Percentiles rank a stretch among this genome's conserved stretches.
Conservation (phyloP, 768 basidiomycete species). For the Wakefieldia striispora region DNA sequence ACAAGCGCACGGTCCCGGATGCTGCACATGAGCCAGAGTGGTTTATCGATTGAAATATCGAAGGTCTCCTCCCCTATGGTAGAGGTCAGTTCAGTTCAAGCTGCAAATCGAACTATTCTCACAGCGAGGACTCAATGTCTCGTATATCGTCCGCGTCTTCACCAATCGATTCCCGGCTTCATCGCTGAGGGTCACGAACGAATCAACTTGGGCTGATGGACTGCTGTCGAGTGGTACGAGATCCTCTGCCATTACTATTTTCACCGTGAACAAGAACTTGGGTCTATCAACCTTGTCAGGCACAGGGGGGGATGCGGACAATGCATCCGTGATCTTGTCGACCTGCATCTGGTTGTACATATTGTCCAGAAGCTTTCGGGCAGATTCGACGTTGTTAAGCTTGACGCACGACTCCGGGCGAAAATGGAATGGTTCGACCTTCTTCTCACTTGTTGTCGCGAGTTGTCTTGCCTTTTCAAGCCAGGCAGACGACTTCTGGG, state of each 20-base stretch:
- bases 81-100: constrained; percentile 5
- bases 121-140: constrained; percentile 89
- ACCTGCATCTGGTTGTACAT: constrained; percentile 92
- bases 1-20: constrained; percentile 87
- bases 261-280: constrained; percentile 88
- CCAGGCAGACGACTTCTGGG: constrained; percentile 86
- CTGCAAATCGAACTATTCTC: constrained; percentile 29
- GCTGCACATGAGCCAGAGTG: constrained; percentile 97
- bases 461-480: constrained; percentile 82
- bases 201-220: constrained; percentile 80
- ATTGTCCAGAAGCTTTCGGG: constrained; percentile 85
- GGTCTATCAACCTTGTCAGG: constrained; percentile 67
- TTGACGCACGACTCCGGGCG: constrained; percentile 93
- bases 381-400: constrained; percentile 94
- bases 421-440: constrained; percentile 94
- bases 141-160: constrained; percentile 96
- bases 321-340: constrained; percentile 73
- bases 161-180: constrained; percentile 86
- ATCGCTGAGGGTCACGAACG: constrained; percentile 93
- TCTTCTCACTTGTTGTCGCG: constrained; percentile 78
- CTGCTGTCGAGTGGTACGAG: constrained; percentile 75
- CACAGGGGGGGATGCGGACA: constrained; percentile 61
- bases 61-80: constrained; percentile 92
- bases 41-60: constrained; percentile 88
- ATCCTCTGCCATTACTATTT: constrained; percentile 88